phyloP scores from a whole-genome alignment of 2,329 filamentous ascomycete genomes.

The Trichoderma citrinoviride region DNA sequence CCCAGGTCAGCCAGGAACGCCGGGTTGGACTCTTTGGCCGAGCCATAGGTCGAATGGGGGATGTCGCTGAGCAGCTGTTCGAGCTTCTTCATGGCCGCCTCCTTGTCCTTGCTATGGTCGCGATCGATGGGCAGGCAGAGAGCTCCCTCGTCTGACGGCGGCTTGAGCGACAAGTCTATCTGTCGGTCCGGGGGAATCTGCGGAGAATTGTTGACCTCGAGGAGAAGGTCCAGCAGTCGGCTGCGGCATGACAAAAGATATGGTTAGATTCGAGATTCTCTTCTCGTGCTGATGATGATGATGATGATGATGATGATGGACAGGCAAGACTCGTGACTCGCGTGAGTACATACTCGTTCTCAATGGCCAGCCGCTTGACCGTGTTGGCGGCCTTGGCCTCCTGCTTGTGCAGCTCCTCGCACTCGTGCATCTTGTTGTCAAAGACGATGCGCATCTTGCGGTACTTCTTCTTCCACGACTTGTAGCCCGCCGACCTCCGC shows the following conservation, averaged over 20 bases:
- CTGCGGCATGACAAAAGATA: constrained; percentile 45
- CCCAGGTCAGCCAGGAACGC: constrained; percentile 50
- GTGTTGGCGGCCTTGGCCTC: constrained; percentile 79
- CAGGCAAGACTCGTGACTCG: background rate
- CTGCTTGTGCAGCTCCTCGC: constrained; percentile 76
- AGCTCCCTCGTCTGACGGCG: constrained; percentile 42
- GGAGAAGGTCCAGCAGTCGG: constrained; percentile 80
- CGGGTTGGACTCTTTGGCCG: constrained; percentile 64
- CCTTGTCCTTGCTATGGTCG: constrained; percentile 40
- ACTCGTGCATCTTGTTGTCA: constrained; percentile 73
- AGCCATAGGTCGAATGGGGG: constrained; percentile 49
- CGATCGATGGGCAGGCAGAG: constrained; percentile 34
- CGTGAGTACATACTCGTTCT: constrained; percentile 73
- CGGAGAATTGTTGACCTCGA: constrained; percentile 82
- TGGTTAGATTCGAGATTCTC: constrained; percentile 21
- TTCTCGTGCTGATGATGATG: background rate
- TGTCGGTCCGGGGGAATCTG: constrained; percentile 74
- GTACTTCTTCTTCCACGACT: constrained; percentile 89
- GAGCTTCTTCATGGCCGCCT: constrained; percentile 47
- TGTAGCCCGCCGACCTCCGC: constrained; percentile 52
- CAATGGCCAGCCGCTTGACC: constrained; percentile 78
- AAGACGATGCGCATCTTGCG: constrained; percentile 82
- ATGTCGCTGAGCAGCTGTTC: constrained; percentile 51
- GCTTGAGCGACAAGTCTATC: constrained; percentile 63
- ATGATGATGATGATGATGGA: background rate